A percentile compares a stretch with the other conserved stretches of the same genome.
These are phyloP conservation scores for Pseudocercospora fijiensis DNA, from an alignment of 2,329 filamentous ascomycete genomes.

Conservation along the genomic window DNA sequence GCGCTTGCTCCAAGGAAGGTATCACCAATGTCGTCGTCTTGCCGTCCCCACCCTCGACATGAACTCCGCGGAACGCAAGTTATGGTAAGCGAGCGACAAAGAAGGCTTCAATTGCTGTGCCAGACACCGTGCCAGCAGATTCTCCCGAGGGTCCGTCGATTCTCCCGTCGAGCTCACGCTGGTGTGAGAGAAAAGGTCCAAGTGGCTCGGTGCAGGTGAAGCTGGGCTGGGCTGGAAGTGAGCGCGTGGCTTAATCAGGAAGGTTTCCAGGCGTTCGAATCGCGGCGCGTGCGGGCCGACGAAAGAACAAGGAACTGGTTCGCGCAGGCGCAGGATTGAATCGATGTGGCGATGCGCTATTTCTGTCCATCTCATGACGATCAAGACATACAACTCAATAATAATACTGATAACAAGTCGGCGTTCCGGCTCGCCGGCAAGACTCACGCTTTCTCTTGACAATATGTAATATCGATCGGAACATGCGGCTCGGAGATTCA, in stretches of 20 bases:
- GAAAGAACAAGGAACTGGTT: neutral
- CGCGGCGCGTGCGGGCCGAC: neutral
- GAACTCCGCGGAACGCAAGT: neutral
- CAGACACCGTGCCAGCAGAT: neutral
- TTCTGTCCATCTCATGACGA: neutral
- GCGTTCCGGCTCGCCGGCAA: neutral
- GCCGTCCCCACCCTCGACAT: neutral
- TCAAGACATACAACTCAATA: neutral
- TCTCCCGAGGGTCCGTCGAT: neutral
- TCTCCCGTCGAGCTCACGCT: neutral
- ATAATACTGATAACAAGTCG: neutral
- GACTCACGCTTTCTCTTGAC: neutral
- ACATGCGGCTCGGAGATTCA: neutral
- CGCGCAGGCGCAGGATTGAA: neutral
- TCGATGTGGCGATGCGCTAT: neutral
- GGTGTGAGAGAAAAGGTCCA: neutral
- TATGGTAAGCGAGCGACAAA: neutral
- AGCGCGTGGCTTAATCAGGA: constrained; percentile 8
- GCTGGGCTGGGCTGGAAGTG: neutral
- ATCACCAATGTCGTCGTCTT: constrained; percentile 1
- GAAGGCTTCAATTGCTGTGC: neutral
- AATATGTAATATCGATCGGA: neutral
- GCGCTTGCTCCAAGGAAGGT: neutral
- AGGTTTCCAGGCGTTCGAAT: constrained; percentile 5
- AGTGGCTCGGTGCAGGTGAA: no score